Evolutionary conservation across 106 monocot genomes (phyloP).

Genomic region (Acanthochlamys bracteata): DNA sequence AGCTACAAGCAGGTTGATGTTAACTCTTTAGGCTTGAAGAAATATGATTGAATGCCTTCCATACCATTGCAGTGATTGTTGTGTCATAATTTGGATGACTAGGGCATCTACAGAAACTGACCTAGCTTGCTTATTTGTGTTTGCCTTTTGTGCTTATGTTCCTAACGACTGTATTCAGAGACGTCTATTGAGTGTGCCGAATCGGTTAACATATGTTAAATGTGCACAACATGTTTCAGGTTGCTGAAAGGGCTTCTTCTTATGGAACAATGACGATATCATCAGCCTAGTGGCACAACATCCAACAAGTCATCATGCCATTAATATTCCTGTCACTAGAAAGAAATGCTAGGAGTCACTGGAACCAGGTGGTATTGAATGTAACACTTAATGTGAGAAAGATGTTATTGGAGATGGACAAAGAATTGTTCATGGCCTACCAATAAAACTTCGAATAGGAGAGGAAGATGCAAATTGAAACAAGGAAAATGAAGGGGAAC

Average conservation of each 20-base stretch:
- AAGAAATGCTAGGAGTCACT: constrained; percentile 48
- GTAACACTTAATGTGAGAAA: constrained; percentile 67
- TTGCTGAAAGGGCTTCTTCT: constrained; percentile 79
- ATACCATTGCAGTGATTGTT: too few species aligned
- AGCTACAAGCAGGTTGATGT: too few species aligned
- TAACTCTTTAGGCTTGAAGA: too few species aligned
- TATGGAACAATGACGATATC: constrained; percentile 90
- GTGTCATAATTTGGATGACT: too few species aligned
- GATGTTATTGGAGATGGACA: constrained; percentile 85
- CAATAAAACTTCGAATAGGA: constrained; percentile 55
- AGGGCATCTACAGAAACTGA: too few species aligned
- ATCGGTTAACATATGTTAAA: too few species aligned
- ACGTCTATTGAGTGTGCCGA: too few species aligned
- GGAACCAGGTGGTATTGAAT: constrained; percentile 79
- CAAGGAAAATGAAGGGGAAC: constrained; percentile 44
- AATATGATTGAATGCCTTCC: too few species aligned
- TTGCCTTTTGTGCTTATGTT: too few species aligned
- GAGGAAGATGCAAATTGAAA: constrained; percentile 23
- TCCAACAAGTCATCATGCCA: constrained; percentile 58
- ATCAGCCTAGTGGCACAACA: constrained; percentile 63
- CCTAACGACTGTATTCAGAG: too few species aligned
- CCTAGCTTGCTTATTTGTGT: too few species aligned
- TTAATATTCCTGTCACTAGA: constrained; percentile 66
- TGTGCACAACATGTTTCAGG: constrained; percentile 30
- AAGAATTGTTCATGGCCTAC: constrained; percentile 53